Conservation (phyloP, 345 rosid species). For the Lepidium didymum region DNA sequence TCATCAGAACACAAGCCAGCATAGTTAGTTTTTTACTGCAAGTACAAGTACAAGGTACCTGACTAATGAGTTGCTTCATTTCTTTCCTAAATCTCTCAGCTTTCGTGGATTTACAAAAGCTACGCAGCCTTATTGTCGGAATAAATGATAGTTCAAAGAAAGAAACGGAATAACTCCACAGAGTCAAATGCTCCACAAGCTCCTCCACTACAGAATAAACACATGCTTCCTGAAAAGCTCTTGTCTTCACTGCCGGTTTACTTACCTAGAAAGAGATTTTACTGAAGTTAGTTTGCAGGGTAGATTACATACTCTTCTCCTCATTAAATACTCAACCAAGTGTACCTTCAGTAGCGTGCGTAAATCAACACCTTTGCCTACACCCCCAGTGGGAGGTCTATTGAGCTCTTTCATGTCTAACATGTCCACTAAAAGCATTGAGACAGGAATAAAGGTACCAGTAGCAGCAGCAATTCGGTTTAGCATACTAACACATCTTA, state of each 20-base stretch:
- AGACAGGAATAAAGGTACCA: conserved; percentile 76
- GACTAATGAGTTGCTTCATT: conserved; percentile 71
- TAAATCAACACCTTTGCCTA: conserved; percentile 84
- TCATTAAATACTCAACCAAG: neutral
- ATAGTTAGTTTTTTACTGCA: neutral
- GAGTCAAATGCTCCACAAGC: conserved; percentile 83
- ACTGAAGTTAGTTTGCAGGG: neutral
- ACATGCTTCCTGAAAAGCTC: conserved; percentile 93
- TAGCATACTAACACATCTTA: conserved; percentile 90
- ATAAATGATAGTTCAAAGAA: conserved; percentile 84
- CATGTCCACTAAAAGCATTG: conserved; percentile 91
- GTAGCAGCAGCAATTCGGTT: conserved; percentile 75
- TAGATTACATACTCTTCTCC: neutral
- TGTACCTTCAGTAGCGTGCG: conserved; percentile 64
- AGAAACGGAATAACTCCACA: conserved; percentile 81
- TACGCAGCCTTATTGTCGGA: conserved; percentile 63
- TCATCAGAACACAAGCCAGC: neutral
- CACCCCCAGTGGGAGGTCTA: conserved; percentile 76
- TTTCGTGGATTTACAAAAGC: conserved; percentile 72
- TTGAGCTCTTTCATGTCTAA: conserved; percentile 92
- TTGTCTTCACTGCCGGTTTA: conserved; percentile 76
- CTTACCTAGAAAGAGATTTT: conserved; percentile 39
- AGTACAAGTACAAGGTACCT: conserved; percentile 40
- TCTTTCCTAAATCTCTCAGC: conserved; percentile 86
- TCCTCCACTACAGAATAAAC: conserved; percentile 79